Base-by-base conservation (phyloP, 2,329 filamentous ascomycete species). In the Alternaria infectoria region DNA sequence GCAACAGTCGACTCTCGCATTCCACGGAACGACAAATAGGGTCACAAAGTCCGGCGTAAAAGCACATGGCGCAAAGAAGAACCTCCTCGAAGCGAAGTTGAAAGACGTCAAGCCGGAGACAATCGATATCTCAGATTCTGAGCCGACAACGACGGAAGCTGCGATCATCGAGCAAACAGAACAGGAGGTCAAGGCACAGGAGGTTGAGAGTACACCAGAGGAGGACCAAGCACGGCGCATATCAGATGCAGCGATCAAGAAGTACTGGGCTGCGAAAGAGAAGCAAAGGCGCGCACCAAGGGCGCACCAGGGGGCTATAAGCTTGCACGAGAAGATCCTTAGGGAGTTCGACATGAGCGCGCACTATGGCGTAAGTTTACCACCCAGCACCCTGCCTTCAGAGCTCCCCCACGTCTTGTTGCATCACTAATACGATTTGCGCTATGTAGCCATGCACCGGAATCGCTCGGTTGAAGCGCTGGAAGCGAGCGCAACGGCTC, bases 311-410 rank as follows among this genome's bases (percentile, higher is more conserved):
- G 81, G 90, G 72, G 90, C 85, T 3, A 77, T 98, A 70, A 86
- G 84, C 11, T 69, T 91, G 49, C 86, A 91, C 59, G 94, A 98
- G 85, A 97, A 95, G 84, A 89, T 98, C 25, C 81, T 98, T 73
- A 86, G 95, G 67, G 92, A 97, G 78, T 99, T 96, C 81, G 96
- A 99, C 78, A 91, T 97, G 69, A 96, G 90, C 75, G 92, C 88
- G 64, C 92, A 97, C 74, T 99, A 92, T 79, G 96, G 96, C 60
- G 93, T 97, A 88, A 83, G 92, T 69, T 23, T 45, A n/a, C 57
- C 15, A 49, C 17, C 54, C 19, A 57, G 36, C 32, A 57, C 17
- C 5, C 15, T 25, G 4, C 10, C 12, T 10, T n/a, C 30, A 30
- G 43, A 89, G 30, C 21, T 54, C 7, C 36, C n/a, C 26, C 11